Base-by-base conservation (phyloP, 1,284 basidiomycete genomes). In the Neotropicomus parvogracilis region DNA sequence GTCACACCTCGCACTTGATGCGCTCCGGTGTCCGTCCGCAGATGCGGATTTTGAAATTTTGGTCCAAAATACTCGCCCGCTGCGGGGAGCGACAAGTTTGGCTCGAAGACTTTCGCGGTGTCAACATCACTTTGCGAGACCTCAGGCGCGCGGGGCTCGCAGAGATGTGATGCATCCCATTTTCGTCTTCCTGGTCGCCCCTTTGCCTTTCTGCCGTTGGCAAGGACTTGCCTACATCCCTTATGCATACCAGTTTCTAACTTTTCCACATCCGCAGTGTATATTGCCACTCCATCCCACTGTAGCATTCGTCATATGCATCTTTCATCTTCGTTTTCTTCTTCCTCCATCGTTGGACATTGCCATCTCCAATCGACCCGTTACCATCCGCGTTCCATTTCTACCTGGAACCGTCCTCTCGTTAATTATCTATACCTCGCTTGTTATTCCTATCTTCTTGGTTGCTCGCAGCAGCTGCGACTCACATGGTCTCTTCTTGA, bases 221-320 rank as follows among this genome's bases (percentile, higher is more conserved):
- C 48, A 17, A 40, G 50, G 34, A 42, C 40, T 40, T 37, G 19
- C 38, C 17, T 12, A 36, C 14, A 40, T 37, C 52, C 44, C 50
- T 42, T 45, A 61, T 62, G 62, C 62, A 49, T 57, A 41, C 50
- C 50, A 46, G 26, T 40, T 45, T 28, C 13, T 36, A 11, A 20
- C 28, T 47, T 49, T 52, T 50, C 38, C 13, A 27, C 48, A 56
- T 57, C 44, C n/a, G 20, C 60, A 62, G 60, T 60, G 59, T 60
- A 60, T 17, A 60, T 64, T 50, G 60, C 43, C 59, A 59, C 40
- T 29, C 36, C 56, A 57, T 48, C 50, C 29, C 51, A 66, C 42
- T 64, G 66, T 64, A 68, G 54, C 52, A 64, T 45, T 55, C 43
- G 28, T 46, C 64, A 56, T 45, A 67, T 49, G 60, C 62, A 68